Percentiles rank a stretch among this genome's conserved stretches.
Evolutionary conservation across 805 yeast species (phyloP).

Genomic region (Candida verbasci): DNA sequence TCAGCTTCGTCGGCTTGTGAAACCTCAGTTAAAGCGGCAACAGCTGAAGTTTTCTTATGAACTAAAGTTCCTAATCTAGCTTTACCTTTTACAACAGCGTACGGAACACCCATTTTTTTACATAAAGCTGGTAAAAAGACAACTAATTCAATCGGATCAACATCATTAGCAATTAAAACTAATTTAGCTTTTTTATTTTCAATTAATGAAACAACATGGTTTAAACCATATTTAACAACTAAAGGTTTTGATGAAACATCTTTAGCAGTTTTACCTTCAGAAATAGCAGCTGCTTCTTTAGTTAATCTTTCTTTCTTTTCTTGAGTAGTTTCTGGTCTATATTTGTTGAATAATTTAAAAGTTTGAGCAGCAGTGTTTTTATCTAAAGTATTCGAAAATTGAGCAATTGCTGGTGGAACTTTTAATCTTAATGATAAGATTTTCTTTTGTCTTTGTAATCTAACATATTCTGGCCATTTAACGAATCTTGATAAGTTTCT

Average conservation of each 20-base stretch:
- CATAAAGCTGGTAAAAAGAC: slow-evolving; percentile 97
- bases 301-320: slow-evolving; percentile 99
- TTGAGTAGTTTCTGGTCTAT: slow-evolving; percentile 96
- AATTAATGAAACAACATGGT: slow-evolving; percentile 95
- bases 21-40: slow-evolving; percentile 96
- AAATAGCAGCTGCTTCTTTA: slow-evolving; percentile 98
- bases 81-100: slow-evolving; percentile 42
- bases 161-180: slow-evolving; percentile 97
- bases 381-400: slow-evolving; percentile 94
- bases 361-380: slow-evolving; percentile 98
- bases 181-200: slow-evolving; percentile 99
- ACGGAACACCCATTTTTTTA: slow-evolving; percentile 98
- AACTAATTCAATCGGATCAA: slow-evolving; percentile 98
- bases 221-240: slow-evolving; percentile 96
- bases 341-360: slow-evolving; percentile 96
- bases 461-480: slow-evolving; percentile 98
- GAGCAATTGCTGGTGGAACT: slow-evolving; percentile 98
- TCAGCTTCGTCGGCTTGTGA: slow-evolving; percentile 91
- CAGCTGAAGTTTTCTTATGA: slow-evolving; percentile 96
- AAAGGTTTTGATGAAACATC: slow-evolving; percentile 96
- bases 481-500: slow-evolving; percentile 95
- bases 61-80: slow-evolving; percentile 62
- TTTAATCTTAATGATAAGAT: slow-evolving; percentile 91
- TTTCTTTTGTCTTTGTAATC: slow-evolving; percentile 98
- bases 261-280: slow-evolving; percentile 95